Conservation (phyloP, 2,329 filamentous ascomycete genomes). For the Diaporthe eres region DNA sequence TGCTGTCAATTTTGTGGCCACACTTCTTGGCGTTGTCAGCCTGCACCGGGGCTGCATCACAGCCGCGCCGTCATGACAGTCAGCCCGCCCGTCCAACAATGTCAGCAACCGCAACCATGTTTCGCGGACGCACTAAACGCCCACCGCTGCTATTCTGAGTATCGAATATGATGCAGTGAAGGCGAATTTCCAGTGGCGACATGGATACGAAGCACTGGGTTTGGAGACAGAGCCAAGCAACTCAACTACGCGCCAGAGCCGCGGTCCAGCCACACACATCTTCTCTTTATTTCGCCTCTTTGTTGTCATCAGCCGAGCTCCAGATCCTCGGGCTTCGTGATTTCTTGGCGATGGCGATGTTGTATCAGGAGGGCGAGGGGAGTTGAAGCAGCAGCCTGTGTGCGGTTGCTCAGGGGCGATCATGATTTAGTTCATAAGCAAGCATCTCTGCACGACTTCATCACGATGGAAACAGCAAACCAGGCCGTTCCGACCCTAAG, state of each 20-base stretch:
- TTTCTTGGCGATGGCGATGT: constrained; percentile 18
- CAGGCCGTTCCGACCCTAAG: neutral
- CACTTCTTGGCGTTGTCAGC: constrained; percentile 10
- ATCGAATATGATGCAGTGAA: neutral
- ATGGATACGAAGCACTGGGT: neutral
- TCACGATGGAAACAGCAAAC: neutral
- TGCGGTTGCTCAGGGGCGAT: neutral
- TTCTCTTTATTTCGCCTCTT: neutral
- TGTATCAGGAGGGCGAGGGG: neutral
- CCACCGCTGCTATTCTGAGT: neutral
- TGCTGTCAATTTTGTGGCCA: neutral
- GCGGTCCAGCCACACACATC: neutral
- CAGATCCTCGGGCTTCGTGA: neutral
- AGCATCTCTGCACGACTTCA: neutral
- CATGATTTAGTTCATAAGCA: constrained; percentile 10
- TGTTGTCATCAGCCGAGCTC: neutral
- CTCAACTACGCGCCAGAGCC: neutral
- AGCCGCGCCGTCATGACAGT: neutral
- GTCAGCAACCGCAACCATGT: neutral
- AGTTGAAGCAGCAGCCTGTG: too few relatives aligned
- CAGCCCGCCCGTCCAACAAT: neutral
- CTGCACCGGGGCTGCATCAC: neutral
- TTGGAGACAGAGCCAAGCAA: neutral
- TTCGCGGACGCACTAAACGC: too few relatives aligned
- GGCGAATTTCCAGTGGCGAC: neutral